phyloP scores from a whole-genome alignment of 768 basidiomycete species.

The Solioccasus polychromus region DNA sequence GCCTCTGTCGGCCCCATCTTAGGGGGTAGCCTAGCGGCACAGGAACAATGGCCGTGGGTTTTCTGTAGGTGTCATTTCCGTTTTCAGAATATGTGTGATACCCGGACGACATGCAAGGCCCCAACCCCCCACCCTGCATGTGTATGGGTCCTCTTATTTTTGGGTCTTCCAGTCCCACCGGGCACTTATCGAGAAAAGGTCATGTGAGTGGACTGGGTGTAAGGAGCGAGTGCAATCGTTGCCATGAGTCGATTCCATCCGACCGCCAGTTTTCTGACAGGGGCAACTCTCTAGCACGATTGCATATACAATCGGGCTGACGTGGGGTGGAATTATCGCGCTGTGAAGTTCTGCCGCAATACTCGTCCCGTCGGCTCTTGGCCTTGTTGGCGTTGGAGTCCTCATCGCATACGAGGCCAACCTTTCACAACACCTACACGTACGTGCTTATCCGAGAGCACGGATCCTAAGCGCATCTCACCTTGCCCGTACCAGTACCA shows the following conservation, averaged over 20 bases:
- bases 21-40: constrained; percentile 33
- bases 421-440: constrained; percentile 29
- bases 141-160: constrained; percentile 27
- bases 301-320: constrained; percentile 40
- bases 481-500: neutral
- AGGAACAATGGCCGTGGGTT: constrained; percentile 39
- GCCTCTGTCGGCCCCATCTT: constrained; percentile 34
- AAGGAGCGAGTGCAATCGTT: constrained; percentile 9
- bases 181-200: constrained; percentile 36
- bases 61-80: constrained; percentile 30
- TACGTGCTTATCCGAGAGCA: constrained; percentile 10
- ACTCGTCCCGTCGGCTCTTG: constrained; percentile 43
- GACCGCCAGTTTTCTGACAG: constrained; percentile 15
- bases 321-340: constrained; percentile 45
- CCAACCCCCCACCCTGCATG: constrained; percentile 39
- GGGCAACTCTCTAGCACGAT: constrained; percentile 41
- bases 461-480: neutral
- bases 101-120: constrained; percentile 22
- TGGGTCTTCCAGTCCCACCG: constrained; percentile 34
- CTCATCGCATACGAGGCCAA: constrained; percentile 42
- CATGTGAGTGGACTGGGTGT: constrained; percentile 43
- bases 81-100: neutral
- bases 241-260: neutral
- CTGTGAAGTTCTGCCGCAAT: constrained; percentile 41
- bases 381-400: constrained; percentile 33